Evolutionary conservation across 495 filamentous ascomycete genomes (phyloP), one percentile per base, ranked within the genome.

Genomic region (Astrothelium macrocarpum): DNA sequence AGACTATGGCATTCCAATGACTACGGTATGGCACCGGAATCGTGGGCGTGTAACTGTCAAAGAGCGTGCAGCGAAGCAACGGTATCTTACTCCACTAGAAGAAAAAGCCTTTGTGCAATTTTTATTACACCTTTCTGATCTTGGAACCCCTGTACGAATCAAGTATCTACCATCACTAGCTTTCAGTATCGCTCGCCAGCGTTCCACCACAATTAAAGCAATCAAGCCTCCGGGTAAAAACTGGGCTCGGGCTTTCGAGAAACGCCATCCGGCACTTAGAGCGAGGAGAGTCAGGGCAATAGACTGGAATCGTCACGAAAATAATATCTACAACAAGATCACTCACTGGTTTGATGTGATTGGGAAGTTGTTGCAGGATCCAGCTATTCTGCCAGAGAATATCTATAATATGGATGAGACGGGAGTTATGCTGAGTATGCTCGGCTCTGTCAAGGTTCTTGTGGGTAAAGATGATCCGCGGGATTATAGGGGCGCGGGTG

Each of bases 321-420:
- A 67, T 16, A 67, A 76, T 32, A 77, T 73, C 31, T 72, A 75
- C 68, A 64, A 71, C 5, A 78, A 77, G 71, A 66, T 77, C 12
- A 68, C 59, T 59, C 64, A 72, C 61, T 78, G 68, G 73, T 76
- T 76, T 69, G 65, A 72, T 32, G 62, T 64, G 29, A 64, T 64
- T 42, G 32, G 62, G 31, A 60, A 29, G 29, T 59, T 10, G 18
- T 46, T 65, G 25, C 29, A 64, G 32, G 60, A 65, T 56, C 64
- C 60, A 64, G 64, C n/a, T 16, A 36, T 65, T 53, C 61, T 65
- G 39, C 23, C 31, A 28, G 46, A 63, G 36, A 65, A 65, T 59
- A 32, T 59, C 26, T 65, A 63, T 28, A 65, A 65, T 29, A 63
- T 56, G 26, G 61, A 65, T 36, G 61, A 65, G 36, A 63, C 60